Conservation (phyloP, 2,329 filamentous ascomycete species). For the Microcyclosporella mali region DNA sequence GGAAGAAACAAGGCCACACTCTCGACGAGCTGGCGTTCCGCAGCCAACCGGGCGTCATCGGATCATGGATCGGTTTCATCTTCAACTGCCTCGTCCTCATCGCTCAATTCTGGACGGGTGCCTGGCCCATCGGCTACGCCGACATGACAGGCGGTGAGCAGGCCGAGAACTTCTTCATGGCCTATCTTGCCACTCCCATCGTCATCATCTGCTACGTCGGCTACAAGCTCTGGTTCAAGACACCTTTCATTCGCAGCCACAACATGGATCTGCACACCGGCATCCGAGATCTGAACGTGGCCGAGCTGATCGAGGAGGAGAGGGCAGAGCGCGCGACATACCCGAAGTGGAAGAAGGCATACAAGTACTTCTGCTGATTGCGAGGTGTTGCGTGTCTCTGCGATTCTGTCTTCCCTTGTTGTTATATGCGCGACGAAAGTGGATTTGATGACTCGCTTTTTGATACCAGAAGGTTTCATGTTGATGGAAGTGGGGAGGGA, state of each 20-base stretch:
- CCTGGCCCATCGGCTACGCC: conserved; percentile 57
- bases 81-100: conserved; percentile 62
- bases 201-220: conserved; percentile 37
- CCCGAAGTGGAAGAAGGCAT: conserved; percentile 45
- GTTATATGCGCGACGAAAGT: no score
- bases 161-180: conserved; percentile 24
- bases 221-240: conserved; percentile 67
- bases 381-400: no score
- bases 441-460: no score
- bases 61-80: conserved; percentile 56
- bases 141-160: conserved; percentile 11
- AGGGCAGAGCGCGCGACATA: conserved; percentile 58
- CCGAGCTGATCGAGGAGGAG: conserved; percentile 73
- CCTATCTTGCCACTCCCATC: conserved; percentile 31
- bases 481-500: no score
- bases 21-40: conserved; percentile 61
- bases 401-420: no score
- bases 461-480: no score
- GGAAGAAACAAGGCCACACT: conserved; percentile 60
- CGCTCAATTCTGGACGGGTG: conserved; percentile 73
- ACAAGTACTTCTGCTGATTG: conserved; percentile 44
- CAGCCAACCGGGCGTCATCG: conserved; percentile 50
- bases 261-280: conserved; percentile 88
- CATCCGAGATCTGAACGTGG: conserved; percentile 75
- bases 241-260: conserved; percentile 51